These are phyloP conservation scores for Pseudotulostoma volvatum DNA, from an alignment of 495 filamentous ascomycete genomes.

Conservation along the genomic window DNA sequence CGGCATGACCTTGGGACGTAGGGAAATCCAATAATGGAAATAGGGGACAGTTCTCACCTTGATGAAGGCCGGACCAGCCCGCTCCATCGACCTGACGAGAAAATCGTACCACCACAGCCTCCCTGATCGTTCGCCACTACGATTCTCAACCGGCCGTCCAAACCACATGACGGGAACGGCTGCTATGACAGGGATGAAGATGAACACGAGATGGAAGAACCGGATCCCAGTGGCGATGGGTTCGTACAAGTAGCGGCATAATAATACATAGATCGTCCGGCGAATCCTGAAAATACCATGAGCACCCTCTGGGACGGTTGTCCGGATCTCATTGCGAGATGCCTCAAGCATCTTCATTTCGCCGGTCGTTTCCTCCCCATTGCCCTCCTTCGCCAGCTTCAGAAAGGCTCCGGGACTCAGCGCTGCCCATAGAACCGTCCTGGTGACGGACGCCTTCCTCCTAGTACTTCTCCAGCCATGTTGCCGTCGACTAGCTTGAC, in stretches of 20 bases:
- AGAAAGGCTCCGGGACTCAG: constrained; percentile 57
- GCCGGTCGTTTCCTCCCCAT: constrained; percentile 46
- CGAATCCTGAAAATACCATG: constrained; percentile 36
- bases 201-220: constrained; percentile 68
- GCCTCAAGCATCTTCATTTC: constrained; percentile 75
- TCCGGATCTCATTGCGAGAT: constrained; percentile 59
- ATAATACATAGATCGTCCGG: constrained; percentile 39
- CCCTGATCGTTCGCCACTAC: constrained; percentile 54
- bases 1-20: too few species aligned
- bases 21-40: constrained; percentile 1
- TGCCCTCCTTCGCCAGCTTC: constrained; percentile 47
- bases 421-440: constrained; percentile 31
- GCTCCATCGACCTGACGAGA: constrained; percentile 78
- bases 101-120: constrained; percentile 94
- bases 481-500: neutral
- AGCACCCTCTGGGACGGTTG: constrained; percentile 37
- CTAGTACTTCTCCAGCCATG: constrained; percentile 11
- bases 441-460: constrained; percentile 12
- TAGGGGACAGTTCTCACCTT: constrained; percentile 45
- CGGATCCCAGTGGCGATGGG: constrained; percentile 75
- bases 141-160: constrained; percentile 40
- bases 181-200: constrained; percentile 80
- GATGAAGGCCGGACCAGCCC: constrained; percentile 90
- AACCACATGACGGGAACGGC: constrained; percentile 69
- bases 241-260: constrained; percentile 64